Base-by-base conservation (phyloP, 2,329 filamentous ascomycete genomes). In the Colletotrichum scovillei region DNA sequence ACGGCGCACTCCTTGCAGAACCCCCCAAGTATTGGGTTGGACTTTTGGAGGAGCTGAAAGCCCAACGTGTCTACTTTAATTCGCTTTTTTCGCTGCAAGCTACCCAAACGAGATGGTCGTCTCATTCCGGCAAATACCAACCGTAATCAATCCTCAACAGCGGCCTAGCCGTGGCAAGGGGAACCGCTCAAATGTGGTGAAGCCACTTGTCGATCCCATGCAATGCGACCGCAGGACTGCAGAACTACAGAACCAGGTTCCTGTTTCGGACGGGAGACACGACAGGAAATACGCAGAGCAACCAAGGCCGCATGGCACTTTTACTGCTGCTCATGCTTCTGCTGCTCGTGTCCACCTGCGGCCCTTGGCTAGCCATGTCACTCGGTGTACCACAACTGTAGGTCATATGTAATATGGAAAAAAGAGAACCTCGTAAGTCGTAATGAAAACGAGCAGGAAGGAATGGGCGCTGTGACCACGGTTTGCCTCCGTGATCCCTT, bases 161-260 rank as follows among this genome's bases (percentile, higher is more conserved):
- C 66, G 59, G 67, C 66, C 55, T 32, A 26, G 32, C 42, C 59
- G 46, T 52, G 26, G 49, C 67, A 70, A 49, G 66, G 70, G 55
- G 66, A 53, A 38, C 24, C n/a, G 16, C 46, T 56, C 46, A n/a
- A 69, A 19, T 53, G 11, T 16, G 49, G 26, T 24, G 59, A 69
- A 53, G 65, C 52, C 55, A 69, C 30, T 5, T 65, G 70, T 69
- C 59, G 70, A 59, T 70, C 59, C 58, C 66, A 64, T 65, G 55
- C 32, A 63, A 69, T 60, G 49, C 55, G 12, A 30, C 38, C 64
- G 70, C 32, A 55, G 53, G 38, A 42, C 14, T 19, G 38, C 38
- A 42, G 38, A 42, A 60, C 49, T 30, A 38, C 26, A 24, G 22
- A 42, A 35, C 59, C 59, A 69, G 59, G 46, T 60, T 64, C 26